Percentiles rank a stretch among this genome's conserved stretches.
Evolutionary conservation across 768 basidiomycete genomes (phyloP).

Genomic region (Amanita pallidorosea): DNA sequence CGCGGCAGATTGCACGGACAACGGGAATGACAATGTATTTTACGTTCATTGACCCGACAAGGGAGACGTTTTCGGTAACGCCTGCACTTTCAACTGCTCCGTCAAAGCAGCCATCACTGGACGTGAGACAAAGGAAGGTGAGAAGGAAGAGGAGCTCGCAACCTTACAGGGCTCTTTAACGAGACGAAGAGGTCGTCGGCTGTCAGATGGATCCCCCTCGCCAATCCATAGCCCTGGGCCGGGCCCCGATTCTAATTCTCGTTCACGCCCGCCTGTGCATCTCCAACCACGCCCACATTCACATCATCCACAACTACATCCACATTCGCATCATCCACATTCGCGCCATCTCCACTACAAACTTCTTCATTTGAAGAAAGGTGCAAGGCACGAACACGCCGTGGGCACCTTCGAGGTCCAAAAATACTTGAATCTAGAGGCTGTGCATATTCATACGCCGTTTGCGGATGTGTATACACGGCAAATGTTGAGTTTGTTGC

Average conservation of each 20-base stretch:
- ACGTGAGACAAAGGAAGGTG: background rate
- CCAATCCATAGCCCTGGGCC: background rate
- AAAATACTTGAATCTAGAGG: constrained; percentile 58
- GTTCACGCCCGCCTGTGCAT: background rate
- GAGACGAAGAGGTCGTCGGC: background rate
- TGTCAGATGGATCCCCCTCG: background rate
- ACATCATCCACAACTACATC: background rate
- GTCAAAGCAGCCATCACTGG: constrained; percentile 20
- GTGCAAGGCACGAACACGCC: constrained; percentile 29
- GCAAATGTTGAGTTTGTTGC: constrained; percentile 32
- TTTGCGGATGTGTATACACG: constrained; percentile 31
- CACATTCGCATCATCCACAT: constrained; percentile 14
- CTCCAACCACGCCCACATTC: background rate
- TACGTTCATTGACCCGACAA: constrained; percentile 47
- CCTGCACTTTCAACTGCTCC: constrained; percentile 16
- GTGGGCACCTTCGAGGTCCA: constrained; percentile 72
- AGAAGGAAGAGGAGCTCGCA: background rate
- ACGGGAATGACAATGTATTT: constrained; percentile 60
- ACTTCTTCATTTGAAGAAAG: constrained; percentile 24
- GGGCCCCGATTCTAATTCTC: background rate
- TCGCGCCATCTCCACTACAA: constrained; percentile 19
- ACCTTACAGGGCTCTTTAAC: background rate
- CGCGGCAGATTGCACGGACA: constrained; percentile 43
- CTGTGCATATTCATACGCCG: constrained; percentile 39
- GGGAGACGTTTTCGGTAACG: constrained; percentile 45